These are phyloP conservation scores for Crataegus laevigata DNA, from an alignment of 306 rosid genomes.

Conservation along the genomic window DNA sequence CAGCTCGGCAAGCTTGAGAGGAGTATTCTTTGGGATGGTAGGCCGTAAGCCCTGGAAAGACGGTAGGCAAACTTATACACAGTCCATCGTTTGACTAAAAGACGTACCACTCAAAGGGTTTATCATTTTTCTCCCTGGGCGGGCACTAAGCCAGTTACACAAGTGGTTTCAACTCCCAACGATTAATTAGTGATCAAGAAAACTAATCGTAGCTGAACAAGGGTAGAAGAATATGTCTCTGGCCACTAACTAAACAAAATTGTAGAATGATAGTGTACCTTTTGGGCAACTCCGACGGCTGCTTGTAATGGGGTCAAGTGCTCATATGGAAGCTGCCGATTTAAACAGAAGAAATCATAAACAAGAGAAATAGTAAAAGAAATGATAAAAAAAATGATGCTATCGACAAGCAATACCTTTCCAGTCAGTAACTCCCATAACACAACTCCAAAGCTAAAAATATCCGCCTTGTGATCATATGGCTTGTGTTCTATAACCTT, in stretches of 20 bases:
- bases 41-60: constrained; percentile 74
- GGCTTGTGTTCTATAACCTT: constrained; percentile 98
- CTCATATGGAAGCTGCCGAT: constrained; percentile 87
- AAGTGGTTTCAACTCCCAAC: too few species aligned
- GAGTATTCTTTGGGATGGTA: constrained; percentile 72
- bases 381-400: not conserved
- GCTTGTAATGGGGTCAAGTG: constrained; percentile 93
- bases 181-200: not conserved
- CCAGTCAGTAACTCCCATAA: constrained; percentile 92
- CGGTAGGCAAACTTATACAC: not conserved
- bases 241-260: not conserved
- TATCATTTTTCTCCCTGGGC: not conserved
- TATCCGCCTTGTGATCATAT: constrained; percentile 97
- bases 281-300: constrained; percentile 93
- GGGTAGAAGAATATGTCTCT: too few species aligned
- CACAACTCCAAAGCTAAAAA: constrained; percentile 91
- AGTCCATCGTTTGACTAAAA: not conserved
- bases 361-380: not conserved
- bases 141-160: too few species aligned
- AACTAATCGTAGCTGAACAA: not conserved
- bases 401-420: constrained; percentile 51
- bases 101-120: not conserved
- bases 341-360: constrained; percentile 2
- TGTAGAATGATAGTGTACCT: constrained; percentile 37
- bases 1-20: constrained; percentile 68